Evolutionary conservation across 2,329 filamentous ascomycete genomes (phyloP).

Genomic region (Botrytis galanthina): DNA sequence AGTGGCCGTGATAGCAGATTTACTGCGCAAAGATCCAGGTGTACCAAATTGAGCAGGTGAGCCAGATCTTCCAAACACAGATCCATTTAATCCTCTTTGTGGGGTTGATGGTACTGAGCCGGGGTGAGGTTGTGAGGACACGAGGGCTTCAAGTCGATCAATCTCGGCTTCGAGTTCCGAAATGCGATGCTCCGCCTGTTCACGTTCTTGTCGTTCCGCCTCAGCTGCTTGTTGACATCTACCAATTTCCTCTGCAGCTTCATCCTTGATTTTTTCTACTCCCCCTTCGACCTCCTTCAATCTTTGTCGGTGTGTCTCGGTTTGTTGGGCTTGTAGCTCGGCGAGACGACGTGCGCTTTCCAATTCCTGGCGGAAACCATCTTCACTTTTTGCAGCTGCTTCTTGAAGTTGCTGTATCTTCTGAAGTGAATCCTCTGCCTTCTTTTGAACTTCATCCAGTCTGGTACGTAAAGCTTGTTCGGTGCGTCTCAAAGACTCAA

Average conservation of each 20-base stretch:
- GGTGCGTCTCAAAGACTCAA: constrained; percentile 74
- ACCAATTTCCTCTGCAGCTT: constrained; percentile 58
- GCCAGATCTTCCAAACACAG: constrained; percentile 49
- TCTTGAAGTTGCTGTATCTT: constrained; percentile 86
- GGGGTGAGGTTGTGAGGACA: constrained; percentile 40
- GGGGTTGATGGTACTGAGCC: constrained; percentile 60
- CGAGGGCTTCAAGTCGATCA: constrained; percentile 57
- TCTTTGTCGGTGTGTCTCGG: constrained; percentile 67
- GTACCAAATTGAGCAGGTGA: constrained; percentile 58
- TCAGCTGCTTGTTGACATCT: constrained; percentile 53
- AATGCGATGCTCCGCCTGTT: constrained; percentile 59
- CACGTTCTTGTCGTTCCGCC: constrained; percentile 57
- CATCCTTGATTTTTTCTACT: constrained; percentile 58
- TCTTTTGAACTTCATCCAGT: constrained; percentile 79
- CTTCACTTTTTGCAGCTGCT: constrained; percentile 74
- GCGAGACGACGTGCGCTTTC: constrained; percentile 78
- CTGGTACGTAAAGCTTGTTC: constrained; percentile 79
- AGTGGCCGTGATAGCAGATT: constrained; percentile 56
- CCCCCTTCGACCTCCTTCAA: constrained; percentile 66
- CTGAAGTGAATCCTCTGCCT: constrained; percentile 78
- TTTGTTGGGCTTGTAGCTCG: constrained; percentile 75
- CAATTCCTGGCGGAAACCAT: constrained; percentile 82
- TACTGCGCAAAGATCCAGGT: constrained; percentile 55
- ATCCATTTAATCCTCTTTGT: constrained; percentile 51
- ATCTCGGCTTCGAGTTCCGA: constrained; percentile 63